Base-by-base conservation (phyloP, 768 basidiomycete species). In the Russula sp. region DNA sequence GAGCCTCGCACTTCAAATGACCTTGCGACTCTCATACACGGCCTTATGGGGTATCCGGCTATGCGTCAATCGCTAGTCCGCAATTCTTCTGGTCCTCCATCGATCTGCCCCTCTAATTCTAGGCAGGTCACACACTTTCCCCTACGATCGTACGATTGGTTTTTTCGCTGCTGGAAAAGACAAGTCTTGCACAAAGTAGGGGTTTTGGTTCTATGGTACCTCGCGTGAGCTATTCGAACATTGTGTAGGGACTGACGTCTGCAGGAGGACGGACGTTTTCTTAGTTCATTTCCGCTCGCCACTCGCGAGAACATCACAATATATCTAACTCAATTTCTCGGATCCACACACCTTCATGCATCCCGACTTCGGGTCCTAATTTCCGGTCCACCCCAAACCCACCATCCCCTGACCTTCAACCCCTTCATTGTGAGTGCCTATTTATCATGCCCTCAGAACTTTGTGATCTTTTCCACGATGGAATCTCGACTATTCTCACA, bases 261-360 rank as follows among this genome's bases (percentile, higher is more conserved):
- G 50, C 56, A 58, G 46, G 51, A 53, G 51, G 46, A 45, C 29
- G 42, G 50, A 52, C 35, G 61, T 39, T 58, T 46, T 52, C 50
- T 57, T 32, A 45, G 45, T 63, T 63, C 56, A 63, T 63, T 36
- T 63, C 61, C 61, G 61, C 61, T 48, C 32, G 39, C 57, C 36
- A 39, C 57, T 58, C 45, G 51, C 57, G 61, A 63, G 61, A 54
- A 54, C 35, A 53, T 63, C 61, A 63, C 61, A 58, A 20, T 58
- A n/a, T 63, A 63, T 63, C 43, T 29, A 63, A 29, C 51, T 34
- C 61, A 54, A 54, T 48, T 42, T 62, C 34, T 57, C 1, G 10
- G 56, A 46, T 54, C 61, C 46, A 49, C 57, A 42, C 51, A 63
- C 43, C 22, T 41, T 58, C 57, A 41, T 47, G 45, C 36, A 41